Conservation (phyloP, 2,329 filamentous ascomycete genomes). For the Teratosphaeria nubilosa region DNA sequence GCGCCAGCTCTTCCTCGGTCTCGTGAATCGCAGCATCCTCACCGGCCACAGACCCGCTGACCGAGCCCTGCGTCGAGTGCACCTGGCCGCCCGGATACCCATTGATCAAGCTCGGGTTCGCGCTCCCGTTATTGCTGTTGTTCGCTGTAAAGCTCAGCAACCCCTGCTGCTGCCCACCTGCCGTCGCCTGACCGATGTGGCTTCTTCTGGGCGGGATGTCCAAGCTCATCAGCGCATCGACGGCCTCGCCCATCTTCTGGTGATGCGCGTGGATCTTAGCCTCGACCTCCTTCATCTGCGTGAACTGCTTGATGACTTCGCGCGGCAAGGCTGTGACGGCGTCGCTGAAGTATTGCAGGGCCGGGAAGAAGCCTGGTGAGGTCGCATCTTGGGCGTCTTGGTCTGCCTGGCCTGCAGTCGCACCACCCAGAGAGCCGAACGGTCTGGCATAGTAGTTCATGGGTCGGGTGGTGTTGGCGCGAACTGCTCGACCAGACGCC, state of each 20-base stretch:
- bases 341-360: slow-evolving; percentile 72
- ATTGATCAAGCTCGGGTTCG: slow-evolving; percentile 30
- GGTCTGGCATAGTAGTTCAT: slow-evolving; percentile 43
- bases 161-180: slow-evolving; percentile 13
- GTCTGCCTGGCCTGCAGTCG: slow-evolving; percentile 14
- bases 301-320: slow-evolving; percentile 92
- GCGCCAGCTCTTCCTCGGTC: slow-evolving; percentile 41
- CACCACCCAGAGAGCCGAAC: slow-evolving; percentile 31
- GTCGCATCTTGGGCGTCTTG: slow-evolving; percentile 14
- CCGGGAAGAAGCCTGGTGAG: slow-evolving; percentile 49
- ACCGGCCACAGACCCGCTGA: slow-evolving; percentile 15
- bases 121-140: slow-evolving; percentile 29
- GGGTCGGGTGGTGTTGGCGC: slow-evolving; percentile 36
- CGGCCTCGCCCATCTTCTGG: slow-evolving; percentile 60
- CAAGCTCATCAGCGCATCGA: slow-evolving; percentile 44
- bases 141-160: slow-evolving; percentile 28
- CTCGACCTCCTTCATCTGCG: slow-evolving; percentile 92
- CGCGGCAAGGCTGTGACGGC: slow-evolving; percentile 85
- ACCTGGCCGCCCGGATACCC: slow-evolving; percentile 16
- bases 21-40: slow-evolving; percentile 12
- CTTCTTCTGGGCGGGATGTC: slow-evolving; percentile 31
- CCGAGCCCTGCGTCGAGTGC: slow-evolving; percentile 15
- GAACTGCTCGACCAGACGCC: slow-evolving; percentile 35
- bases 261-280: slow-evolving; percentile 89
- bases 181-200: background rate